phyloP scores from a whole-genome alignment of 2,329 filamentous ascomycete species.

The Conoideocrella luteorostrata region DNA sequence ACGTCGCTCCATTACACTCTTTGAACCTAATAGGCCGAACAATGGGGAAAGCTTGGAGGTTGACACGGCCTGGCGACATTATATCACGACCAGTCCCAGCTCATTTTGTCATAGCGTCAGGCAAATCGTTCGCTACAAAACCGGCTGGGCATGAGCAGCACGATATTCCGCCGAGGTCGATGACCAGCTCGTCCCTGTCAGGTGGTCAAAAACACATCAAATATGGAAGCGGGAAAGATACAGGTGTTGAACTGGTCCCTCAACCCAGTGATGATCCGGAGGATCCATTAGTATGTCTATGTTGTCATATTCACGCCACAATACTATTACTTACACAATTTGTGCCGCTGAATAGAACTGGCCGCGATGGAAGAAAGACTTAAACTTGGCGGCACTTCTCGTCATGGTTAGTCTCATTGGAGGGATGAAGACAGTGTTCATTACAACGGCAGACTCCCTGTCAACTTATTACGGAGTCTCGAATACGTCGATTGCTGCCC shows the following conservation, averaged over 20 bases:
- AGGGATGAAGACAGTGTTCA: constrained; percentile 48
- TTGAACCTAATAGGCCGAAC: neutral
- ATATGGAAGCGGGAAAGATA: constrained; percentile 38
- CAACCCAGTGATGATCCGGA: constrained; percentile 48
- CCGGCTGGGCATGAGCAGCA: neutral
- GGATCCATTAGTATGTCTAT: constrained; percentile 45
- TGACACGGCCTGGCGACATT: constrained; percentile 3
- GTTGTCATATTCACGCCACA: neutral
- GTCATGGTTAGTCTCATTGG: constrained; percentile 39
- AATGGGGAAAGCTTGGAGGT: constrained; percentile 3
- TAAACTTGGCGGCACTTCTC: constrained; percentile 40
- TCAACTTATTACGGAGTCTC: constrained; percentile 36
- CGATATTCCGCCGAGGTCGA: constrained; percentile 5
- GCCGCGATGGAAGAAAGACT: constrained; percentile 47
- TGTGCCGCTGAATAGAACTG: constrained; percentile 40
- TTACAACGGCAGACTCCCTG: constrained; percentile 41
- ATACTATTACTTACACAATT: neutral
- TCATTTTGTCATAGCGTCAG: neutral
- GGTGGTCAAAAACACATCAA: constrained; percentile 32
- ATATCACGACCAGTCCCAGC: constrained; percentile 6
- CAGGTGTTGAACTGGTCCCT: constrained; percentile 41
- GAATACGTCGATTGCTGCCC: constrained; percentile 40
- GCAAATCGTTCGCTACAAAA: neutral
- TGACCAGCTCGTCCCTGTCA: constrained; percentile 11
- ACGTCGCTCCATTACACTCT: neutral